These are phyloP conservation scores for Sarocladium kiliense DNA, from an alignment of 2,329 filamentous ascomycete species.

Conservation along the genomic window DNA sequence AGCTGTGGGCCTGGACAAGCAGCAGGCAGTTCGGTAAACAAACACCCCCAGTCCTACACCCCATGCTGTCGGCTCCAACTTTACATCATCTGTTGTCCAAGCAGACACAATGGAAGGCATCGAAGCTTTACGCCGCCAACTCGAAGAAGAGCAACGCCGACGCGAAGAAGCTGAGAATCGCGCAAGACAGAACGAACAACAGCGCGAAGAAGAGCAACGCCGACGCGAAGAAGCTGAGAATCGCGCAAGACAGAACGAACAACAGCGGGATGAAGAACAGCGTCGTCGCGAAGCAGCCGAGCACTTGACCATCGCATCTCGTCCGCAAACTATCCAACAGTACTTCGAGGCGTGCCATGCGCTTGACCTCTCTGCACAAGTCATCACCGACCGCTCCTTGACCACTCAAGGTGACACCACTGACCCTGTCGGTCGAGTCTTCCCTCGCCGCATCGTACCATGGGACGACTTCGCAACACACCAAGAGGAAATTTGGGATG, in stretches of 20 bases:
- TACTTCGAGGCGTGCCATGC: constrained; percentile 29
- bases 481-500: constrained; percentile 26
- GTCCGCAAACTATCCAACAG: constrained; percentile 16
- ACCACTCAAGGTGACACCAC: constrained; percentile 29
- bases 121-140: background rate
- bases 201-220: too few species aligned
- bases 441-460: constrained; percentile 24
- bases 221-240: too few species aligned
- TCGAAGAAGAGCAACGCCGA: constrained; percentile 16
- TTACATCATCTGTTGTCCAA: background rate
- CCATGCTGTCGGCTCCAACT: too few species aligned
- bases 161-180: too few species aligned
- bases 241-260: constrained; percentile 12
- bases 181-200: too few species aligned
- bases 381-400: constrained; percentile 24
- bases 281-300: constrained; percentile 22
- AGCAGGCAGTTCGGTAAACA: too few species aligned
- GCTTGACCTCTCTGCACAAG: constrained; percentile 23
- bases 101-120: background rate
- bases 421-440: constrained; percentile 26
- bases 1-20: too few species aligned
- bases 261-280: constrained; percentile 18
- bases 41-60: too few species aligned
- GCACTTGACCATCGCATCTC: constrained; percentile 13
- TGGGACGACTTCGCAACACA: constrained; percentile 23